A percentile compares a stretch with the other conserved stretches of the same genome.
Evolutionary conservation across 768 basidiomycete genomes (phyloP).

Genomic region (Strobilomyces echinocephalus): DNA sequence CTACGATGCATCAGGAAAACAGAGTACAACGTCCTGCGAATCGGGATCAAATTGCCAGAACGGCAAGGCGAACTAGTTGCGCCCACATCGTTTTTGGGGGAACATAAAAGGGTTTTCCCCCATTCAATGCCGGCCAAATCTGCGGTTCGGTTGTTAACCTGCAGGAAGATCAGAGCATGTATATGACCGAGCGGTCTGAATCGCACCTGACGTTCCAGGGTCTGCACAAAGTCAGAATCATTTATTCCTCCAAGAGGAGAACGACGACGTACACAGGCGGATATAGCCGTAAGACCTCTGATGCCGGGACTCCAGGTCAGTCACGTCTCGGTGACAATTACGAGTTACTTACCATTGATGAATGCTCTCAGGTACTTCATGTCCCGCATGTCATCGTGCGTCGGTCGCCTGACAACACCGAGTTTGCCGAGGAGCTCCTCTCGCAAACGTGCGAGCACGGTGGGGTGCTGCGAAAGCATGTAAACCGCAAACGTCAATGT

Average conservation of each 20-base stretch:
- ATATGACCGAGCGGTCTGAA: no score
- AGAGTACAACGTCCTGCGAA: slow-evolving; percentile 10
- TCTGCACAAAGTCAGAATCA: slow-evolving; percentile 12
- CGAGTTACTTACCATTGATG: slow-evolving; percentile 46
- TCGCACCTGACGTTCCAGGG: slow-evolving; percentile 22
- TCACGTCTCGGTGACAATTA: neutral
- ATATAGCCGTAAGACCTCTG: slow-evolving; percentile 32
- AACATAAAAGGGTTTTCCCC: slow-evolving; percentile 48
- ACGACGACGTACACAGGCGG: slow-evolving; percentile 24
- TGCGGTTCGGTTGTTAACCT: slow-evolving; percentile 15
- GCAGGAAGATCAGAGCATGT: neutral
- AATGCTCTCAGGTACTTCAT: slow-evolving; percentile 65
- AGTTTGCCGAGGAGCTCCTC: slow-evolving; percentile 53
- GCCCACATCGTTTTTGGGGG: slow-evolving; percentile 36
- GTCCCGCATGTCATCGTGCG: slow-evolving; percentile 52
- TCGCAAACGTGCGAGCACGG: slow-evolving; percentile 43
- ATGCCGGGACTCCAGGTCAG: neutral
- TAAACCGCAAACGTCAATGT: slow-evolving; percentile 37
- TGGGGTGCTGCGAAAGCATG: slow-evolving; percentile 49
- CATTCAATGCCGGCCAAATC: slow-evolving; percentile 18
- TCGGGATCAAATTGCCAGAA: neutral
- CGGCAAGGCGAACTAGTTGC: neutral
- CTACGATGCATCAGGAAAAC: slow-evolving; percentile 37
- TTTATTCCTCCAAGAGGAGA: neutral
- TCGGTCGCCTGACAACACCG: slow-evolving; percentile 45